A percentile compares a stretch with the other conserved stretches of the same genome.
These are phyloP conservation scores for Thraustochytrium striatum DNA, from an alignment of 352 stramenopile species.

Conservation along the genomic window DNA sequence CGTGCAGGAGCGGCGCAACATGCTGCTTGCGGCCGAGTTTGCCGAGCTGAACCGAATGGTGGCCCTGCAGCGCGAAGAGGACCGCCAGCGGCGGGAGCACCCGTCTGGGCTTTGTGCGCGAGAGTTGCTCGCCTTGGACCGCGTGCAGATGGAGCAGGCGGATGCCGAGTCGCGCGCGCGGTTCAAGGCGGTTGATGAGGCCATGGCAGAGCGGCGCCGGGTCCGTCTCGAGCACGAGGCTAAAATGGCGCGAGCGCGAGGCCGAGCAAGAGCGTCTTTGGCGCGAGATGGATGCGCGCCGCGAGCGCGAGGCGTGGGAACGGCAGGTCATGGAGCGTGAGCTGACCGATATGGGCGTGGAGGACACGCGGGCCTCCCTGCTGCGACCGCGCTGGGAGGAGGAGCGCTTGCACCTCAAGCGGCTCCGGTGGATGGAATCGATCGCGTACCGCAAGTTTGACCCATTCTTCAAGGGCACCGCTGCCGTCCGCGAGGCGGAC, in stretches of 20 bases:
- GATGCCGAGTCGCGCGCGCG: constrained; percentile 13
- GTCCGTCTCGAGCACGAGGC: constrained; percentile 12
- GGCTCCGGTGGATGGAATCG: constrained; percentile 26
- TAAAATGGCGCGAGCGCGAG: not conserved
- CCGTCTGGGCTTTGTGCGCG: constrained; percentile 20
- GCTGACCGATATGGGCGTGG: constrained; percentile 33
- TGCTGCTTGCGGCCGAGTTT: constrained; percentile 4
- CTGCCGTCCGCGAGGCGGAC: no score
- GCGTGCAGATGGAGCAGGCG: constrained; percentile 9
- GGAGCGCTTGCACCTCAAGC: not conserved
- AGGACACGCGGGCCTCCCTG: constrained; percentile 3
- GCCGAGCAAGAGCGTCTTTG: constrained; percentile 29
- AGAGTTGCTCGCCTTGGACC: constrained; percentile 8
- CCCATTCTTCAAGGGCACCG: constrained; percentile 38
- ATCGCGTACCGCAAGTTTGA: constrained; percentile 23
- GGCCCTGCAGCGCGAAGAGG: not conserved
- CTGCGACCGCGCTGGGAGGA: constrained; percentile 17
- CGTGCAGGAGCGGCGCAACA: not conserved
- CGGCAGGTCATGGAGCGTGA: not conserved
- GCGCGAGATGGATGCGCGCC: not conserved
- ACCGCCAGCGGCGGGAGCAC: constrained; percentile 29
- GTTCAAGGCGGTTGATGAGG: constrained; percentile 11
- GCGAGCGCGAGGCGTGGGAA: not conserved
- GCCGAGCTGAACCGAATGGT: constrained; percentile 2
- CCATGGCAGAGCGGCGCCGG: not conserved